Base-by-base conservation (phyloP, 169 alveolate genomes). In the Cryptosporidium xiaoi region DNA sequence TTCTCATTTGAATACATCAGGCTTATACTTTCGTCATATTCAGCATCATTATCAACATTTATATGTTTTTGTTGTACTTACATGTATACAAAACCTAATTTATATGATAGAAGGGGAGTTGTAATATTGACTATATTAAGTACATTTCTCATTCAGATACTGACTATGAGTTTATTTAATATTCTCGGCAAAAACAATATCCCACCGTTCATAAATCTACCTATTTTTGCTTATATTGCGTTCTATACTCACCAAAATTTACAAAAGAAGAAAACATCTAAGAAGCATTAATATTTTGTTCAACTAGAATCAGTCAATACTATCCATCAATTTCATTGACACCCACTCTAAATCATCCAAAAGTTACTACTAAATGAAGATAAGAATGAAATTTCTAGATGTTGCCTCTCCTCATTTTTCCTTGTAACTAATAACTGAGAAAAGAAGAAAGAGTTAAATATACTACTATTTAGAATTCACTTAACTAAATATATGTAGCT, bases 41-140 rank as follows among this genome's bases (percentile, higher is more conserved):
- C 77, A 18, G 71, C 71, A 36, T 77, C 87, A 24, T 51, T 77
- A 20, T 77, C 87, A 7, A 46, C 71, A 56, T 62, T 44, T 40
- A 40, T 48, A 18, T 60, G 87, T 50, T 60, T 77, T 36, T 44
- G 56, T 62, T 56, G 87, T 31, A 60, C 51, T 48, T 77, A 77
- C n/a, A 77, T 77, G 87, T 46, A 58, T 16, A 20, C 87, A 13
- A 77, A 77, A n/a, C 62, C 87, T 2, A 77, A 60, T 77, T 56
- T 46, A 3, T 77, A 44, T n/a, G 71, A 77, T 44, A 60, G 77
- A 77, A 60, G 33, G 31, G 36, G 64, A 40, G 33, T 29, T 5
- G 56, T 44, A 20, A 8, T 40, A 3, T 34, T 60, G 16, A 10
- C 87, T n/a, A 40, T 77, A 60, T 6, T 48, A 3, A 77, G 64